A percentile compares a stretch with the other conserved stretches of the same genome.
phyloP scores from a whole-genome alignment of 2,329 filamentous ascomycete genomes.

The Ciborinia camelliae region DNA sequence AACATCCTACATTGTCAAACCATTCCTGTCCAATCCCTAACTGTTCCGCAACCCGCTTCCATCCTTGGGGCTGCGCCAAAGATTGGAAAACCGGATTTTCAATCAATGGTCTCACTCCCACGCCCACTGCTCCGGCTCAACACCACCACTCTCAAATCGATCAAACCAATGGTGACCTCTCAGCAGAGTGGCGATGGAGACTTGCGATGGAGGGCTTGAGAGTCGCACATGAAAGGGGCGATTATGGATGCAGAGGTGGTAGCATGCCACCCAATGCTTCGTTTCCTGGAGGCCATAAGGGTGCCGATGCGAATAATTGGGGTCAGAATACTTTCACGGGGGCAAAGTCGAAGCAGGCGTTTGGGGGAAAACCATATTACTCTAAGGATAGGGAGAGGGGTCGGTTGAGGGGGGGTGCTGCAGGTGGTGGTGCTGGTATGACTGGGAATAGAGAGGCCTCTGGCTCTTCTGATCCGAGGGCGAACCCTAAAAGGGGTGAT shows the following conservation, averaged over 20 bases:
- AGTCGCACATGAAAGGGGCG: background rate
- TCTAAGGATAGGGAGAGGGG: background rate
- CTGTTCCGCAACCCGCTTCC: background rate
- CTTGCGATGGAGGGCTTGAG: conserved; percentile 2
- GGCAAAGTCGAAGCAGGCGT: background rate
- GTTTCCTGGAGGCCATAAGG: background rate
- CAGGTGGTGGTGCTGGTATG: background rate
- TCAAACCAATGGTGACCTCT: background rate
- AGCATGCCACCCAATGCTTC: background rate
- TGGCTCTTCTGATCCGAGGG: background rate
- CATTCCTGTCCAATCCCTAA: background rate
- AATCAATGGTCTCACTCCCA: background rate
- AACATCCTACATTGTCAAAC: too few relatives aligned
- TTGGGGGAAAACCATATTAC: too few relatives aligned
- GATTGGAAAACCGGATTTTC: conserved; percentile 7
- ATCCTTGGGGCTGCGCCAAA: conserved; percentile 7
- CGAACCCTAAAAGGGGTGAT: background rate
- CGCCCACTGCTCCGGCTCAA: background rate
- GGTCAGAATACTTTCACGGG: too few relatives aligned
- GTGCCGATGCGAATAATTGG: background rate
- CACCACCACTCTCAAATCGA: background rate
- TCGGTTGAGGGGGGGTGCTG: background rate
- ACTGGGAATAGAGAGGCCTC: background rate
- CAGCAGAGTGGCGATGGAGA: conserved; percentile 10
- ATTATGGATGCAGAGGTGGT: background rate